Evolutionary conservation across 306 rosid genomes (phyloP).

Genomic region (Carpinus fangiana): DNA sequence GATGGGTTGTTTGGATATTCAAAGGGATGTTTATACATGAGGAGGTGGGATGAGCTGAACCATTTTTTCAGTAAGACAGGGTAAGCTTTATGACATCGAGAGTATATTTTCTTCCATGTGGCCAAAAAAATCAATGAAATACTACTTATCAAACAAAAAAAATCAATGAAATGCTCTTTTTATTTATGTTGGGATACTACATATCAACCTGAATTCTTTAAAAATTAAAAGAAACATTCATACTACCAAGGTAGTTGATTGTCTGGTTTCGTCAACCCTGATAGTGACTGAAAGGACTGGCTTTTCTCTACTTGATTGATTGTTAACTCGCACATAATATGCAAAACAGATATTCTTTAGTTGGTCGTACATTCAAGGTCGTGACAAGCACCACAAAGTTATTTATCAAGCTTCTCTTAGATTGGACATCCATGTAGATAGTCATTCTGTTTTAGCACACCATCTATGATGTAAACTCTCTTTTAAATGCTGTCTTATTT

Average conservation of each 20-base stretch:
- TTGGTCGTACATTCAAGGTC: neutral
- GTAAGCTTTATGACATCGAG: constrained; percentile 44
- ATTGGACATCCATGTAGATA: neutral
- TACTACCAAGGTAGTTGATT: neutral
- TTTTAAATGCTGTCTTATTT: neutral
- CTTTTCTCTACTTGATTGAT: constrained; percentile 5
- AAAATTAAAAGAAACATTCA: neutral
- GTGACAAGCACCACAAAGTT: neutral
- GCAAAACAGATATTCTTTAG: constrained; percentile 1
- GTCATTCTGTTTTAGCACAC: neutral
- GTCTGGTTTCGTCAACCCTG: constrained; percentile 3
- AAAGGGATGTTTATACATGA: constrained; percentile 83
- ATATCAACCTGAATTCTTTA: neutral
- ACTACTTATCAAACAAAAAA: too few relatives aligned
- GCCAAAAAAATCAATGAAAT: neutral
- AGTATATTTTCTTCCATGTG: neutral
- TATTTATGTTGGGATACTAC: neutral
- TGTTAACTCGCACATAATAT: neutral
- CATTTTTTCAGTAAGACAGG: constrained; percentile 70
- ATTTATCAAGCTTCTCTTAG: neutral
- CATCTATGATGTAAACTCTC: neutral
- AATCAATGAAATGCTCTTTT: too few relatives aligned
- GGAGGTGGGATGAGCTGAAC: constrained; percentile 92
- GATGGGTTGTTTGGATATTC: constrained; percentile 84
- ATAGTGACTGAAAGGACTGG: neutral